These are phyloP conservation scores for Ramularia collo-cygni DNA, from an alignment of 2,329 filamentous ascomycete species.

Conservation along the genomic window DNA sequence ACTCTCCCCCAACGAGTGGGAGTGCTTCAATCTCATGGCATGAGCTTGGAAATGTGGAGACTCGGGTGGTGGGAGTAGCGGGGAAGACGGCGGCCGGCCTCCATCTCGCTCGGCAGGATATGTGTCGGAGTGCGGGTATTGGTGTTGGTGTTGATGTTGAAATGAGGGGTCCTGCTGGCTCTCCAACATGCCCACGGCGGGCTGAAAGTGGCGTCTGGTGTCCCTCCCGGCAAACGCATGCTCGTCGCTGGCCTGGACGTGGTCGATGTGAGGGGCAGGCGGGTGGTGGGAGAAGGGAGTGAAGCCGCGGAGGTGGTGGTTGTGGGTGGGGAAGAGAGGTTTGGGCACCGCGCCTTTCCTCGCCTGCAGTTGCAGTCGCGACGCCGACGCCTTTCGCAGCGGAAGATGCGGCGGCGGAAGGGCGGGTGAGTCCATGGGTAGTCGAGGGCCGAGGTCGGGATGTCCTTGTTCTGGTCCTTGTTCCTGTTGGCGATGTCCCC, in stretches of 20 bases:
- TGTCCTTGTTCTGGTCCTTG: too few species aligned
- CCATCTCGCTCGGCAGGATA: constrained; percentile 3
- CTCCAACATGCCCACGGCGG: constrained; percentile 25
- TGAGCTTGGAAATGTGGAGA: not conserved
- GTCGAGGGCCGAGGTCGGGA: too few species aligned
- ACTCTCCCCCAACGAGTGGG: constrained; percentile 22
- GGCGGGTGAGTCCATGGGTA: too few species aligned
- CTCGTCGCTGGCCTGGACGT: constrained; percentile 28
- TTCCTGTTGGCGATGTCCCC: too few species aligned
- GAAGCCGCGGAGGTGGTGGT: constrained; percentile 26
- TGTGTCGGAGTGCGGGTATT: constrained; percentile 3
- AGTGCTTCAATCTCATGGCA: constrained; percentile 14
- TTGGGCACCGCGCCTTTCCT: constrained; percentile 22
- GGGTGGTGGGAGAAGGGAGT: constrained; percentile 23
- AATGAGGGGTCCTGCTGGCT: constrained; percentile 7
- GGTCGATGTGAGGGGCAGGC: constrained; percentile 22
- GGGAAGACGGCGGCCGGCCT: constrained; percentile 18
- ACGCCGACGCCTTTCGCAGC: constrained; percentile 35
- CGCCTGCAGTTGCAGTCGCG: constrained; percentile 29
- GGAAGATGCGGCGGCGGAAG: constrained; percentile 36
- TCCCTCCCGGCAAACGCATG: constrained; percentile 29
- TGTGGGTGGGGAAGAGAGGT: constrained; percentile 23
- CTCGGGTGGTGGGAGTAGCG: constrained; percentile 16
- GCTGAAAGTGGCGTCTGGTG: constrained; percentile 21
- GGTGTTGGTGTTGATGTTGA: not conserved